A percentile compares a stretch with the other conserved stretches of the same genome.
These are phyloP conservation scores for Ogataea methanolica DNA, from an alignment of 805 yeast genomes.

Conservation along the genomic window DNA sequence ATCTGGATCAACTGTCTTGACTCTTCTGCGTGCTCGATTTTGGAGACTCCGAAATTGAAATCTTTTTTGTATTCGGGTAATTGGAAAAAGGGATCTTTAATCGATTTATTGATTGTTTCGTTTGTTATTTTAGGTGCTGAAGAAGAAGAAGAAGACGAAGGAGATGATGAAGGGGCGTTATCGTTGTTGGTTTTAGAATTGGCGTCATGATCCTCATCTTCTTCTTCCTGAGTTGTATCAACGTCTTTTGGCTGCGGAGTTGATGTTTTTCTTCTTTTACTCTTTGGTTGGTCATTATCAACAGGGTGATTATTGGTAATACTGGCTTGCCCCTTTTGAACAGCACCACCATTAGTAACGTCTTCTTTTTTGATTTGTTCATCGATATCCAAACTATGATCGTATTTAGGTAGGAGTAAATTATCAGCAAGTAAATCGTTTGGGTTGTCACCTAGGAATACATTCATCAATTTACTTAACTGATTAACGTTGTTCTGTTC, in stretches of 20 bases:
- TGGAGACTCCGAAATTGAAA: constrained; percentile 43
- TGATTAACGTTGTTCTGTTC: constrained; percentile 78
- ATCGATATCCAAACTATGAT: constrained; percentile 49
- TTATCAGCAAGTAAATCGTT: constrained; percentile 57
- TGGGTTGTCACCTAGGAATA: constrained; percentile 86
- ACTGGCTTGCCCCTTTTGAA: too few relatives aligned
- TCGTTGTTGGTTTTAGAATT: constrained; percentile 12
- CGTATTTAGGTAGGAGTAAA: constrained; percentile 63
- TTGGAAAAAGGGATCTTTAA: constrained; percentile 60
- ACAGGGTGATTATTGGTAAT: constrained; percentile 14
- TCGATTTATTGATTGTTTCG: constrained; percentile 11
- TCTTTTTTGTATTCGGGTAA: constrained; percentile 48
- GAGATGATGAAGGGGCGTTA: neutral
- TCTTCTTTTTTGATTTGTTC: constrained; percentile 16
- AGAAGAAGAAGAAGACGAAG: too few relatives aligned
- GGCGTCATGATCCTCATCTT: constrained; percentile 20
- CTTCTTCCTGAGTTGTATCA: constrained; percentile 21
- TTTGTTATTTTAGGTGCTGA: constrained; percentile 4
- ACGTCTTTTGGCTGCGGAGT: constrained; percentile 6
- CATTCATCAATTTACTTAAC: constrained; percentile 66
- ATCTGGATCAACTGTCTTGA: constrained; percentile 72
- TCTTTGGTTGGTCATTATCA: neutral
- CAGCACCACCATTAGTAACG: constrained; percentile 17
- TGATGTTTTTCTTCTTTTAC: neutral
- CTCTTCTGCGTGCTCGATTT: constrained; percentile 57